Conservation (phyloP, 2,329 filamentous ascomycete species). For the Simplicillium sp. region DNA sequence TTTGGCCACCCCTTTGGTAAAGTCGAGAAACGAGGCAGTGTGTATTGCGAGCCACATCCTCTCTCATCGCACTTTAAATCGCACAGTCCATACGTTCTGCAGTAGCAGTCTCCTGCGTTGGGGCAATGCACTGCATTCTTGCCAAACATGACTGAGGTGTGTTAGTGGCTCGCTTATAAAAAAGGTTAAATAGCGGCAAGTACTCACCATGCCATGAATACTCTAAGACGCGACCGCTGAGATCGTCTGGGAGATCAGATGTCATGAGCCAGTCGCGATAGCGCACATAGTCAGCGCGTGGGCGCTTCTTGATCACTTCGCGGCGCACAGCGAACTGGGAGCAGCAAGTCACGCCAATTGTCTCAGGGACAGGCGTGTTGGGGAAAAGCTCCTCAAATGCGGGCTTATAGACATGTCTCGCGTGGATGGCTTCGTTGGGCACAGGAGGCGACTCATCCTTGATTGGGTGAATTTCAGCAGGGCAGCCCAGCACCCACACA, state of each 20-base stretch:
- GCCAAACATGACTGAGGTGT: slow-evolving; percentile 43
- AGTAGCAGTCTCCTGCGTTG: slow-evolving; percentile 52
- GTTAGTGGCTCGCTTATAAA: background rate
- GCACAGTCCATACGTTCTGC: slow-evolving; percentile 56
- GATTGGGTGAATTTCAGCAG: slow-evolving; percentile 33
- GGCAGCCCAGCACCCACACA: slow-evolving; percentile 47
- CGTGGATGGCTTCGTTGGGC: slow-evolving; percentile 22
- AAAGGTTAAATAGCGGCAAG: background rate
- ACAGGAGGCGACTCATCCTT: slow-evolving; percentile 20
- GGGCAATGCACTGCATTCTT: slow-evolving; percentile 52
- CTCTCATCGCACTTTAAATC: slow-evolving; percentile 28
- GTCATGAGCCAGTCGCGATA: slow-evolving; percentile 52
- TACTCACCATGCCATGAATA: slow-evolving; percentile 56
- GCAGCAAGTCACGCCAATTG: slow-evolving; percentile 51
- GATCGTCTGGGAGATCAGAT: slow-evolving; percentile 41
- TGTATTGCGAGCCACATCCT: slow-evolving; percentile 48
- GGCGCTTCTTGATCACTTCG: slow-evolving; percentile 37
- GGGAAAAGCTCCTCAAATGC: slow-evolving; percentile 33
- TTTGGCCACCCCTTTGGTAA: slow-evolving; percentile 54
- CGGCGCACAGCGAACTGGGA: slow-evolving; percentile 55
- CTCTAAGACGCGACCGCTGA: slow-evolving; percentile 52
- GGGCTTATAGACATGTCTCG: slow-evolving; percentile 30
- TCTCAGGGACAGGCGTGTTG: slow-evolving; percentile 30
- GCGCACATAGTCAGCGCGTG: slow-evolving; percentile 42
- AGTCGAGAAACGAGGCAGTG: slow-evolving; percentile 44